Conservation (phyloP, 371 early-diverging fungal species). For the Mortierella sp. region DNA sequence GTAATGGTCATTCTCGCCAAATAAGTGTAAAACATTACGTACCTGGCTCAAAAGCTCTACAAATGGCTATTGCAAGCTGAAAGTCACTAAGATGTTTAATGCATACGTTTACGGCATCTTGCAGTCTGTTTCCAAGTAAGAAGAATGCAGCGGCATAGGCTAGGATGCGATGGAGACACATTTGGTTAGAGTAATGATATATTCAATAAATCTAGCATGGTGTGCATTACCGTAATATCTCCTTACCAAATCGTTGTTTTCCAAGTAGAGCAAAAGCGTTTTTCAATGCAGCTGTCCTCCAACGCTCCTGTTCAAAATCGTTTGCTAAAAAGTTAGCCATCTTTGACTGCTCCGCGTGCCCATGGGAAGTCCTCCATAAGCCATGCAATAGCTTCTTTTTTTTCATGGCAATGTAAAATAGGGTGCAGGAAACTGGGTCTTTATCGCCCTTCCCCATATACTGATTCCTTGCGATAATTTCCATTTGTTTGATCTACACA, state of each 20-base stretch:
- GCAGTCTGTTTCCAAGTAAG: constrained; percentile 85
- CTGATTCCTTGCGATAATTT: constrained; percentile 89
- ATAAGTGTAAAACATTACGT: background rate
- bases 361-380: constrained; percentile 88
- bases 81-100: constrained; percentile 90
- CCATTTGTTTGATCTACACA: constrained; percentile 75
- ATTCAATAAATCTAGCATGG: background rate
- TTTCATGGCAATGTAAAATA: constrained; percentile 88
- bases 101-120: constrained; percentile 94
- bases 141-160: constrained; percentile 97
- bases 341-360: constrained; percentile 87
- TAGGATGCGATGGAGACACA: constrained; percentile 31
- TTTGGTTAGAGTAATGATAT: background rate
- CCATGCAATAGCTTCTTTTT: constrained; percentile 90
- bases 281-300: constrained; percentile 95
- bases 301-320: constrained; percentile 88
- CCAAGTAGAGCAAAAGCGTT: constrained; percentile 97
- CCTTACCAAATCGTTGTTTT: constrained; percentile 90
- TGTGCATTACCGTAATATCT: background rate
- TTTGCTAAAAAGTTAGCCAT: constrained; percentile 93
- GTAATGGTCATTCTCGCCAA: background rate
- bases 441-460: constrained; percentile 83
- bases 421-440: constrained; percentile 86
- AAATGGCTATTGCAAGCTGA: constrained; percentile 92
- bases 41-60: constrained; percentile 90